Base-by-base conservation (phyloP, 306 rosid species). In the Corylus avellana region DNA sequence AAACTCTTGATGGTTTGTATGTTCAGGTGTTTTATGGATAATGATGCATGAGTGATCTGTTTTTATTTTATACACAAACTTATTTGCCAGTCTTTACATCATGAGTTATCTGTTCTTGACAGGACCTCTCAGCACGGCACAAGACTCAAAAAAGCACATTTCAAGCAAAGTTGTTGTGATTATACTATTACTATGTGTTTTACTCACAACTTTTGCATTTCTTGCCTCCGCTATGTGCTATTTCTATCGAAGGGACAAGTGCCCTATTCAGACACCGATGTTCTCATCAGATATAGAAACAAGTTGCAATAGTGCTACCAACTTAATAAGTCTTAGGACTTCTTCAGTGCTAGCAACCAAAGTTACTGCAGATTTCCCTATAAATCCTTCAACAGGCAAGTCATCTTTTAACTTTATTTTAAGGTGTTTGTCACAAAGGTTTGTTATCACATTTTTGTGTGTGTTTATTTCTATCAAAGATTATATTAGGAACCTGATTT, bases 131-230 rank as follows among this genome's bases (percentile, higher is more conserved):
- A 72, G 74, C 79, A 85, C 44, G 66, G 71, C 85, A 32, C 61
- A 37, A 51, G 85, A 90, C 79, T 89, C 96, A 55, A 91, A 85
- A 86, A 88, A 73, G 51, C 96, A 82, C 73, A 58, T 88, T 80
- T 84, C 93, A 3, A 89, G 84, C 88, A 95, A 90, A 82, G 88
- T 71, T 75, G 88, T 88, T 37, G 86, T 90, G 67, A 56, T 87
- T 76, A 78, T 93, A 79, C 86, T 95, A 58, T 77, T 86, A 56
- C 74, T 83, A 37, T 89, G 96, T 80, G 82, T 88, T 49, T 58
- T 83, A 74, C 70, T 92, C 85, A 89, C 95, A 78, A 87, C 96
- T 54, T 58, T 86, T 70, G 98, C 96, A 67, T 86, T 91, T 82
- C 77, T 95, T 70, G 76, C 84, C 85, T 87, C 89, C 16, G 74